Evolutionary conservation across 139 green algal genomes (phyloP), one percentile per base, ranked within the genome.

Genomic region (Chlorella vulgaris): DNA sequence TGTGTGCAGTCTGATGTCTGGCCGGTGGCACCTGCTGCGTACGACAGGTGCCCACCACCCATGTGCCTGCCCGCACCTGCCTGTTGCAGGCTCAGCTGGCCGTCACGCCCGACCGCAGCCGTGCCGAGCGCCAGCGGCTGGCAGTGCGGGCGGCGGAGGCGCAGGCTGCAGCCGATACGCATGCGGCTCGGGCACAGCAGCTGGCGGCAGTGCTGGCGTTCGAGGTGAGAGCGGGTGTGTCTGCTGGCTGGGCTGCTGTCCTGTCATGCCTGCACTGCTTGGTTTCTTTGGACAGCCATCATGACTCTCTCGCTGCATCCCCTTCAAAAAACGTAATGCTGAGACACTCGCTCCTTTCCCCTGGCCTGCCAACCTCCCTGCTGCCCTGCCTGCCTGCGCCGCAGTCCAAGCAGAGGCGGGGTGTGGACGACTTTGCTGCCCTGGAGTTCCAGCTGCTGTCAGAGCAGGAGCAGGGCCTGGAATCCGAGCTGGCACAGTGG

Each of bases 71-170:
- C n/a, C n/a, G n/a, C n/a, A n/a, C n/a, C n/a, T n/a, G n/a, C n/a
- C n/a, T n/a, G n/a, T n/a, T n/a, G n/a, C n/a, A n/a, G n/a, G n/a
- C n/a, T n/a, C n/a, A n/a, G n/a, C n/a, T n/a, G n/a, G n/a, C n/a
- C n/a, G n/a, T n/a, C n/a, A 79, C 73, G 22, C 71, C 73, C 0
- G 73, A 79, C 31, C 73, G 73, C 21, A 53, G 35, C 2, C 51
- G 73, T 8, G 28, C 53, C 35, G 51, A 68, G 51, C 73, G 73
- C 26, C 73, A 67, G 73, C 73, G 36, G 21, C 73, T 79, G 73
- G 35, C 35, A 7, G 73, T 51, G 35, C 33, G 3, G 36, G 51
- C 53, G 24, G 47, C 19, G 29, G 47, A 63, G 31, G 70, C 70
- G 22, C n/a, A 63, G 47, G 70, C 70, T 7, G 73, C 53, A 7